Evolutionary conservation across 768 basidiomycete species (phyloP).

Genomic region (Mycena latifolia): DNA sequence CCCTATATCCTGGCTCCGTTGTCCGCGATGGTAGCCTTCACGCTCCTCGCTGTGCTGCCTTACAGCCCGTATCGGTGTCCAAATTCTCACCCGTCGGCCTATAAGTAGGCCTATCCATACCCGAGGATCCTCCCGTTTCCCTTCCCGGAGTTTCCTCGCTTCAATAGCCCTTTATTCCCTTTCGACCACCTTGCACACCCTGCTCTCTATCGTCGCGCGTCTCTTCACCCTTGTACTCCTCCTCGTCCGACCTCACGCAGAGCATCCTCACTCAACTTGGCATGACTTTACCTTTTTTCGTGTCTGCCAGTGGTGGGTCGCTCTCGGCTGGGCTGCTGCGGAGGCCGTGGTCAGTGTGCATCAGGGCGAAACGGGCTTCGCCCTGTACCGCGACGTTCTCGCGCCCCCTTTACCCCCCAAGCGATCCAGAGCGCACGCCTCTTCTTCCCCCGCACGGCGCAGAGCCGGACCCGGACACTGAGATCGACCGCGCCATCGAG

Average conservation of each 20-base stretch:
- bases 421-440: constrained; percentile 38
- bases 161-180: constrained; percentile 74
- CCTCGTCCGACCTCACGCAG: constrained; percentile 59
- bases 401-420: constrained; percentile 56
- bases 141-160: constrained; percentile 72
- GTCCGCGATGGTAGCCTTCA: constrained; percentile 62
- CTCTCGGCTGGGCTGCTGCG: constrained; percentile 79
- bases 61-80: constrained; percentile 59
- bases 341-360: constrained; percentile 74
- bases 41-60: constrained; percentile 64
- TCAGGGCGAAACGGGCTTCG: constrained; percentile 79
- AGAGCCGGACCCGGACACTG: constrained; percentile 24
- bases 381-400: constrained; percentile 77
- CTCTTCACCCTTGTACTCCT: constrained; percentile 67
- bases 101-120: constrained; percentile 57
- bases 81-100: constrained; percentile 38
- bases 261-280: constrained; percentile 62
- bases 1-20: constrained; percentile 73
- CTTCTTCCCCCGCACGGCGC: constrained; percentile 18
- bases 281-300: constrained; percentile 68
- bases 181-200: constrained; percentile 59
- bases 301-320: constrained; percentile 86
- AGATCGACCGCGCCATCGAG: constrained; percentile 76
- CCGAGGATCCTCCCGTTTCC: constrained; percentile 69
- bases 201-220: constrained; percentile 66